Percentiles rank a stretch among this genome's conserved stretches.
Evolutionary conservation across 139 green algal species (phyloP).

Genomic region (Nannochloris sp.): DNA sequence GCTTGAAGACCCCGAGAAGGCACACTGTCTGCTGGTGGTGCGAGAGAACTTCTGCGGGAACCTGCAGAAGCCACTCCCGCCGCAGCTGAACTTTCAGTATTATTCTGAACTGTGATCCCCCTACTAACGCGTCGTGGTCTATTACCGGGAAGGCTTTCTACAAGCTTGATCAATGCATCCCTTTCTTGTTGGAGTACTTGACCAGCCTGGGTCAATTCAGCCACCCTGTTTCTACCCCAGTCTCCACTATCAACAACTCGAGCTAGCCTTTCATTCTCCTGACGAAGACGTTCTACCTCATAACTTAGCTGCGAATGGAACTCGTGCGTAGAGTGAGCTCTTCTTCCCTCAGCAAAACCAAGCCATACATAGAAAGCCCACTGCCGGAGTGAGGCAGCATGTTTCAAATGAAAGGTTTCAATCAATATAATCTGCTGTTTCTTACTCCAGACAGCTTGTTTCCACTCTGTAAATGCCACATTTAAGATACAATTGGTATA

Average conservation of each 20-base stretch:
- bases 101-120: not conserved
- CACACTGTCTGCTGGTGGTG: not conserved
- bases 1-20: not conserved
- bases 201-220: conserved; percentile 49
- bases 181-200: conserved; percentile 71
- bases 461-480: too few relatives aligned
- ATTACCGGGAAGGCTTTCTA: conserved; percentile 45
- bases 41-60: too few relatives aligned
- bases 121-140: not conserved
- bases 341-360: conserved; percentile 4
- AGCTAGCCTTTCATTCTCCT: conserved; percentile 68
- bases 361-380: conserved; percentile 8
- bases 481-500: too few relatives aligned
- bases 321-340: not conserved
- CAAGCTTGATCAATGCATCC: conserved; percentile 72
- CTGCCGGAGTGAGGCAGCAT: too few relatives aligned
- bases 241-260: conserved; percentile 78
- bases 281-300: conserved; percentile 24
- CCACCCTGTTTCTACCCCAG: conserved; percentile 62
- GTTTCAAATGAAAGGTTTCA: too few relatives aligned
- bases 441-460: too few relatives aligned
- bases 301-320: not conserved
- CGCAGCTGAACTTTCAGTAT: not conserved
- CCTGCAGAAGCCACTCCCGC: not conserved
- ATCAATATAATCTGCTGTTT: too few relatives aligned